Percentiles rank a stretch among this genome's conserved stretches.
phyloP scores from a whole-genome alignment of 495 filamentous ascomycete species.

The Pseudoneurospora amorphoporcata region DNA sequence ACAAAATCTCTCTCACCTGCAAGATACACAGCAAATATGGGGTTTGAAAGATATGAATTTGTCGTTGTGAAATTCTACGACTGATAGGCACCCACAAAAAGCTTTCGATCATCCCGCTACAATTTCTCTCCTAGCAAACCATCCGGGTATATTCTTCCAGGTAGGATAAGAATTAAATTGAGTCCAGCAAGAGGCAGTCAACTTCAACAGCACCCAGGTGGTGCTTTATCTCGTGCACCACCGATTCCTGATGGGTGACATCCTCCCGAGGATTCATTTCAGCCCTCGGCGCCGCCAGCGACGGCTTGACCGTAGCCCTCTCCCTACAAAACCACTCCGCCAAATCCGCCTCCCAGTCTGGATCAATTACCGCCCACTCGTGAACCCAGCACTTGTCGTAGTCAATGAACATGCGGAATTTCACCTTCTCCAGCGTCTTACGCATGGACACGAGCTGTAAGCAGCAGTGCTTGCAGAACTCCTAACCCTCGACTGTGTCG shows the following conservation, averaged over 20 bases:
- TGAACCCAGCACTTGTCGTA: background rate
- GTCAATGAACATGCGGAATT: background rate
- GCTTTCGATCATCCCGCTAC: background rate
- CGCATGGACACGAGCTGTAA: background rate
- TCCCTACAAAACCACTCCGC: background rate
- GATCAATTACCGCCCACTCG: background rate
- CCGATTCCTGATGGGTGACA: background rate
- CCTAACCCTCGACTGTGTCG: too few species aligned
- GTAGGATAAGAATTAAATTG: background rate
- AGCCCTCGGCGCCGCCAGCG: too few species aligned
- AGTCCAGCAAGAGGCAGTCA: background rate
- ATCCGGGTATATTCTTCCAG: background rate
- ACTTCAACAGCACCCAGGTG: background rate
- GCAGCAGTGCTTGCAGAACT: too few species aligned
- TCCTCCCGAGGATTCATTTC: background rate
- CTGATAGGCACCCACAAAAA: background rate
- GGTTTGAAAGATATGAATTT: too few species aligned
- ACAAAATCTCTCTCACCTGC: too few species aligned
- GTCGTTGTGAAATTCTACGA: too few species aligned
- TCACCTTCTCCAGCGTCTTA: background rate
- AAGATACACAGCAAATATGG: too few species aligned
- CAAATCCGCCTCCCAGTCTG: background rate
- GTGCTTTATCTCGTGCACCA: background rate
- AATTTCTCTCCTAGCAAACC: background rate
- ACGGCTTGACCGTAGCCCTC: background rate